Percentiles rank a stretch among this genome's conserved stretches.
Evolutionary conservation across 805 yeast species (phyloP).

Genomic region (Teunomyces gatunensis): DNA sequence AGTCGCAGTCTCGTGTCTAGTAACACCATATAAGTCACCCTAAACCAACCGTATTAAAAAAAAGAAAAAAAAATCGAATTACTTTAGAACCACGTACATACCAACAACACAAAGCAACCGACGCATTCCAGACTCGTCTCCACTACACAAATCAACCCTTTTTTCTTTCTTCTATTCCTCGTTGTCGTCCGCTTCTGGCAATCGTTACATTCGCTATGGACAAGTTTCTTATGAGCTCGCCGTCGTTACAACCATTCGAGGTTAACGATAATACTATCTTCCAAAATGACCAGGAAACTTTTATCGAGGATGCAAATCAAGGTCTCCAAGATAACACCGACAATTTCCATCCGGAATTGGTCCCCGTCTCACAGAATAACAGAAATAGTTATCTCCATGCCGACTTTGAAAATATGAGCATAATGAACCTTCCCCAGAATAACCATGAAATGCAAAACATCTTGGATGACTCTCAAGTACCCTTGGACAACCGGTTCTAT

Average conservation of each 20-base stretch:
- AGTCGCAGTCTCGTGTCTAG: neutral
- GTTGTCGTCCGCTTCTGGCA: constrained; percentile 4
- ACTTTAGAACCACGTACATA: neutral
- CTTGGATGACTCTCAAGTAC: constrained; percentile 4
- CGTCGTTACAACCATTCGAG: constrained; percentile 35
- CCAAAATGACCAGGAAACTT: constrained; percentile 2
- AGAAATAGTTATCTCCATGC: neutral
- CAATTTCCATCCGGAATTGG: constrained; percentile 8
- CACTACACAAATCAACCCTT: neutral
- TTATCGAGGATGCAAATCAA: neutral
- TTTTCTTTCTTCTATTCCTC: constrained; percentile 3
- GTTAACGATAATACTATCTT: constrained; percentile 7
- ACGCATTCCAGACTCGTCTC: neutral
- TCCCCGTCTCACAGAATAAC: constrained; percentile 12
- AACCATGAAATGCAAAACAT: neutral
- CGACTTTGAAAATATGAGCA: constrained; percentile 6
- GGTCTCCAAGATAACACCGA: constrained; percentile 3
- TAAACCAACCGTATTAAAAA: constrained; percentile 2
- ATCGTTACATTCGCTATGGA: constrained; percentile 25
- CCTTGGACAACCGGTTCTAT: constrained; percentile 9
- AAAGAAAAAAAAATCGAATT: neutral
- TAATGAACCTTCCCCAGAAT: constrained; percentile 2
- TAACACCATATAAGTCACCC: constrained; percentile 1
- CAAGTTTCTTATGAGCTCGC: constrained; percentile 39
- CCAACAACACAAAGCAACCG: neutral